These are phyloP conservation scores for Dissophora globulifera DNA, from an alignment of 192 early-diverging fungal species.

Conservation along the genomic window DNA sequence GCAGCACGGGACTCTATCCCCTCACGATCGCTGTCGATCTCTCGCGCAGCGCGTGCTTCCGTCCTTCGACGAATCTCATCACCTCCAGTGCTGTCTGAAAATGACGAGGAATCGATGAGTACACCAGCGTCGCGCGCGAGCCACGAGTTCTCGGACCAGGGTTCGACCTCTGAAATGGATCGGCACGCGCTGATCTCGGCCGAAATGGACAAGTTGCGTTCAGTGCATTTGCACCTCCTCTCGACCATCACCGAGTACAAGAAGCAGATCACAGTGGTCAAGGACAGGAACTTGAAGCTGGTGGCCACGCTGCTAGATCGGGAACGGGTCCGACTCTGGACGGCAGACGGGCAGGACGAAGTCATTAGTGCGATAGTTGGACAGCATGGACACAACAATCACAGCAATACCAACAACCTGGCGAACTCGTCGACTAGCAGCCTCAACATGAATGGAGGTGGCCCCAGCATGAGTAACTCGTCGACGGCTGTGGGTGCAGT, in stretches of 20 bases:
- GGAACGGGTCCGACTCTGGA: conserved; percentile 53
- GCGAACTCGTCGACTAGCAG: not conserved
- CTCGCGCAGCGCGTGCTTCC: conserved; percentile 32
- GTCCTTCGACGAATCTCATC: conserved; percentile 22
- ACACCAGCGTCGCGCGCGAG: conserved; percentile 12
- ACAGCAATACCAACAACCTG: not conserved
- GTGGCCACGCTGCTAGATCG: conserved; percentile 51
- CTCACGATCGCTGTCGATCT: conserved; percentile 34
- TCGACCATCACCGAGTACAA: conserved; percentile 58
- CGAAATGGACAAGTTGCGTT: conserved; percentile 60
- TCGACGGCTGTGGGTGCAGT: conserved; percentile 21
- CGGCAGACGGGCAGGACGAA: conserved; percentile 51
- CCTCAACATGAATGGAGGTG: not conserved
- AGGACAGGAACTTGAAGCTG: conserved; percentile 47
- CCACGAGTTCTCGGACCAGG: conserved; percentile 33
- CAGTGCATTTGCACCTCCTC: conserved; percentile 54
- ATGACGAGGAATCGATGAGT: conserved; percentile 23
- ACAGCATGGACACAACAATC: conserved; percentile 23
- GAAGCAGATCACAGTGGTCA: conserved; percentile 58
- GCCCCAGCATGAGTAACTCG: not conserved
- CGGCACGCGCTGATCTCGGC: conserved; percentile 56
- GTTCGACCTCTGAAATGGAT: conserved; percentile 46
- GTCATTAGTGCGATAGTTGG: conserved; percentile 41
- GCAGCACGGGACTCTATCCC: conserved; percentile 16
- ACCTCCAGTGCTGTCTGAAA: conserved; percentile 7